These are phyloP conservation scores for Hygrophorus russula DNA, from an alignment of 768 basidiomycete genomes.

Conservation along the genomic window DNA sequence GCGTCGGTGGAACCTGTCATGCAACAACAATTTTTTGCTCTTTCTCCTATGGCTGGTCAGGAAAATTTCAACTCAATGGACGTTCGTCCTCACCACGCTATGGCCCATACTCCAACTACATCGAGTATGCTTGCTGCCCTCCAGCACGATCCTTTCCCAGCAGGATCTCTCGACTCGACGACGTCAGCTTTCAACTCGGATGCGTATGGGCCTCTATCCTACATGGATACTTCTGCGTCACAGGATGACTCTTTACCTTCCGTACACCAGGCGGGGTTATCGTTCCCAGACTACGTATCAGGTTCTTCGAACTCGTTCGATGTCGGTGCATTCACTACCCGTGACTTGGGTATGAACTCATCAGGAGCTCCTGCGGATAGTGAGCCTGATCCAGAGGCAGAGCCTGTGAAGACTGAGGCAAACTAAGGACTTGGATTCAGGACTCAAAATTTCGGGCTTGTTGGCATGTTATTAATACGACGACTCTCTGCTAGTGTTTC, in stretches of 20 bases:
- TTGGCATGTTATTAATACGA: not conserved
- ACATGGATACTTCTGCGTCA: constrained; percentile 60
- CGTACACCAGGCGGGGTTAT: constrained; percentile 51
- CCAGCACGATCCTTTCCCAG: constrained; percentile 62
- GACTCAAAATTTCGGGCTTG: constrained; percentile 1
- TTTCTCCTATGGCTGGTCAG: constrained; percentile 85
- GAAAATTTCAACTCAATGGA: constrained; percentile 65
- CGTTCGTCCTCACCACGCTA: constrained; percentile 46
- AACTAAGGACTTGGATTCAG: constrained; percentile 12
- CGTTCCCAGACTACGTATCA: constrained; percentile 56
- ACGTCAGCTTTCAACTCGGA: constrained; percentile 54
- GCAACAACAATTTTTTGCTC: constrained; percentile 79
- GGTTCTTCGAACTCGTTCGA: constrained; percentile 56
- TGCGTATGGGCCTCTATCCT: constrained; percentile 58
- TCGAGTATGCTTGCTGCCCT: constrained; percentile 87
- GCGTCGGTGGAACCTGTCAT: constrained; percentile 88
- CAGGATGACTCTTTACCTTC: constrained; percentile 53
- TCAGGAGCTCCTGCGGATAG: constrained; percentile 35
- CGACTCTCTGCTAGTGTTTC: constrained; percentile 1
- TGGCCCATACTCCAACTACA: constrained; percentile 78
- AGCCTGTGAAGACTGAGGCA: constrained; percentile 55
- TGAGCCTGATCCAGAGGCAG: constrained; percentile 54
- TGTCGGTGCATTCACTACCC: constrained; percentile 53
- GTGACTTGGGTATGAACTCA: constrained; percentile 51
- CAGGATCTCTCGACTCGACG: constrained; percentile 54